Conservation (phyloP, 129 eudicot genomes). For the Pseudognaphalium luteoalbum region DNA sequence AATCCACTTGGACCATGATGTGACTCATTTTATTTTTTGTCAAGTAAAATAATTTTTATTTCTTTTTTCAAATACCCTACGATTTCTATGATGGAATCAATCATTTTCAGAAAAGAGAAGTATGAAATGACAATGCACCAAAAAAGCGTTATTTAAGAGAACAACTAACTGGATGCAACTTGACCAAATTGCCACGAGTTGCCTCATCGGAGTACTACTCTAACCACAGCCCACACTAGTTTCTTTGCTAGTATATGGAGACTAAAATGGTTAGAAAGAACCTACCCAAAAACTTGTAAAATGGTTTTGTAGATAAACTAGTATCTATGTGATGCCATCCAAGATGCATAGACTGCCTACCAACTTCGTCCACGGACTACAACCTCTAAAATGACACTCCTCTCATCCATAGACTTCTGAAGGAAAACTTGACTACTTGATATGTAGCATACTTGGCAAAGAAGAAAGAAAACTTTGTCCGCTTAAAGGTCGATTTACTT, state of each 20-base stretch:
- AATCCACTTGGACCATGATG: background rate
- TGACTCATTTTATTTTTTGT: background rate
- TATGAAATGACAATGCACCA: no score
- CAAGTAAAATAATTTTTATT: background rate
- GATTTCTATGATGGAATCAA: no score
- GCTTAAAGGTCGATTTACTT: background rate
- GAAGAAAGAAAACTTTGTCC: background rate
- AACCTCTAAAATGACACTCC: slow-evolving; percentile 1
- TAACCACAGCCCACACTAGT: no score
- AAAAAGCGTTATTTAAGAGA: no score
- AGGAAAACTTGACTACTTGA: background rate
- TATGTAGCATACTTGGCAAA: background rate
- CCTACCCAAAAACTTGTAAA: background rate
- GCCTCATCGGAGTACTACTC: background rate
- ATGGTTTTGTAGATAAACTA: background rate
- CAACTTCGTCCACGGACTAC: background rate
- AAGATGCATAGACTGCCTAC: background rate
- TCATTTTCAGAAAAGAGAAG: no score
- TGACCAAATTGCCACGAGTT: background rate
- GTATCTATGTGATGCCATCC: background rate
- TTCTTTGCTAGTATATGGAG: no score
- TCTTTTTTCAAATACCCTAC: no score
- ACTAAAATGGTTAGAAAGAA: background rate
- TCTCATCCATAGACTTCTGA: background rate
- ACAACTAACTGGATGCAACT: no score